Percentiles rank a stretch among this genome's conserved stretches.
Evolutionary conservation across 2,329 filamentous ascomycete species (phyloP).

Genomic region (Alternaria gaisen): DNA sequence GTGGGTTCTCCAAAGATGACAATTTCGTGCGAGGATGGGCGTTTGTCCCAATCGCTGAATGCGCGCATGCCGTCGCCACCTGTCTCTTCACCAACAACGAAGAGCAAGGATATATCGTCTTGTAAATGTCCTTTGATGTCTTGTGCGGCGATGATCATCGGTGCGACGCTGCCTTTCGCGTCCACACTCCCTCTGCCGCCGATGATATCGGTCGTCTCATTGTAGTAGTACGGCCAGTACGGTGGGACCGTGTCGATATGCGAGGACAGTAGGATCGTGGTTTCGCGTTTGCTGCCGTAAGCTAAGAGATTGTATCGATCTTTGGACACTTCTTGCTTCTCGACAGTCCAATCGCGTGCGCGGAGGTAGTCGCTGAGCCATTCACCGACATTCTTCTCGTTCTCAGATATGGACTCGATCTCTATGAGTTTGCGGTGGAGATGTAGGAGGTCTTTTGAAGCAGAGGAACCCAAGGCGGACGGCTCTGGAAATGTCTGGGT

Average conservation of each 20-base stretch:
- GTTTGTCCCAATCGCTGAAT: constrained; percentile 48
- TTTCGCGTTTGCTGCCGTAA: constrained; percentile 62
- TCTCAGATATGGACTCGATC: constrained; percentile 74
- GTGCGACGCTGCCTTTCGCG: constrained; percentile 67
- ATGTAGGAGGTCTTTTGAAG: constrained; percentile 66
- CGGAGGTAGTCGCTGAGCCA: constrained; percentile 75
- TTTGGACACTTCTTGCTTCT: constrained; percentile 63
- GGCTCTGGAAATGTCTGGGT: too few relatives aligned
- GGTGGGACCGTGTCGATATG: constrained; percentile 82
- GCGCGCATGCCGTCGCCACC: constrained; percentile 80
- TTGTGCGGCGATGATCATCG: constrained; percentile 74
- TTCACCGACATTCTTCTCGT: constrained; percentile 73
- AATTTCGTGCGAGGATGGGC: constrained; percentile 63
- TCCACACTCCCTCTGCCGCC: constrained; percentile 78
- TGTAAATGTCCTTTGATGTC: constrained; percentile 57
- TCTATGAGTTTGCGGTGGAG: constrained; percentile 80
- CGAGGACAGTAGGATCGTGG: constrained; percentile 73
- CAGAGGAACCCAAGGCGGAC: too few relatives aligned
- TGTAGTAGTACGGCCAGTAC: constrained; percentile 71
- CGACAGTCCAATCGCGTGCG: constrained; percentile 67
- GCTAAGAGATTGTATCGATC: constrained; percentile 80
- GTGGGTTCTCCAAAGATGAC: constrained; percentile 95
- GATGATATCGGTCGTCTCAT: constrained; percentile 62
- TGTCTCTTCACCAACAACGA: constrained; percentile 83
- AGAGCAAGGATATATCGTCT: constrained; percentile 62